These are phyloP conservation scores for Pelomyxa schiedti DNA, from an alignment of 78 protist species.

Conservation along the genomic window DNA sequence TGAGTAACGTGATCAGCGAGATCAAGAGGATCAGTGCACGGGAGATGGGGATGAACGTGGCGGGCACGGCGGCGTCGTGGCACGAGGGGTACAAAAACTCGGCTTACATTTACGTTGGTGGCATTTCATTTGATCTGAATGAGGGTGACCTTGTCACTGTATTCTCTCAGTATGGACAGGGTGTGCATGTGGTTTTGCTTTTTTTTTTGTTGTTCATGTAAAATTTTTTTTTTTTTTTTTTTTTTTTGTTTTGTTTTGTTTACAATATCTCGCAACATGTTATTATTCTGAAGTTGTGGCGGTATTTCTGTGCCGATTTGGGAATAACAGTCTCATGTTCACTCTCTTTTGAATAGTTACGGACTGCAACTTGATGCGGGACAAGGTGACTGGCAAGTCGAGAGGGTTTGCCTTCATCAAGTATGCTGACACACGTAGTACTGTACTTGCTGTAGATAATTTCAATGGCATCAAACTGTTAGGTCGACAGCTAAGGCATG, in stretches of 20 bases:
- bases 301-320: constrained; percentile 8
- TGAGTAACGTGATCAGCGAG: constrained; percentile 35
- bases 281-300: too few species aligned
- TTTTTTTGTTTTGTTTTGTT: too few species aligned
- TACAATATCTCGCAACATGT: too few species aligned
- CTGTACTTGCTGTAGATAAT: constrained; percentile 86
- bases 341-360: too few species aligned
- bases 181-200: not conserved
- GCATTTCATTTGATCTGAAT: constrained; percentile 11
- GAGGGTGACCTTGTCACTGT: constrained; percentile 63
- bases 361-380: constrained; percentile 68
- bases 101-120: constrained; percentile 13
- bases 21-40: constrained; percentile 31
- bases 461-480: constrained; percentile 71
- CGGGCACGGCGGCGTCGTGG: constrained; percentile 49
- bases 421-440: constrained; percentile 78
- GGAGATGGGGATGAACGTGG: constrained; percentile 8
- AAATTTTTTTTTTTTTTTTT: too few species aligned
- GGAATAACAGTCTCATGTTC: too few species aligned
- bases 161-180: constrained; percentile 67
- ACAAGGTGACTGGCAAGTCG: constrained; percentile 75
- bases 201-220: not conserved
- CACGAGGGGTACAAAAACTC: constrained; percentile 43
- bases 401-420: constrained; percentile 76
- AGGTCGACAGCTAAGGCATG: too few species aligned